These are phyloP conservation scores for Ophiostoma tasmaniense DNA, from an alignment of 2,329 filamentous ascomycete species.

Conservation along the genomic window DNA sequence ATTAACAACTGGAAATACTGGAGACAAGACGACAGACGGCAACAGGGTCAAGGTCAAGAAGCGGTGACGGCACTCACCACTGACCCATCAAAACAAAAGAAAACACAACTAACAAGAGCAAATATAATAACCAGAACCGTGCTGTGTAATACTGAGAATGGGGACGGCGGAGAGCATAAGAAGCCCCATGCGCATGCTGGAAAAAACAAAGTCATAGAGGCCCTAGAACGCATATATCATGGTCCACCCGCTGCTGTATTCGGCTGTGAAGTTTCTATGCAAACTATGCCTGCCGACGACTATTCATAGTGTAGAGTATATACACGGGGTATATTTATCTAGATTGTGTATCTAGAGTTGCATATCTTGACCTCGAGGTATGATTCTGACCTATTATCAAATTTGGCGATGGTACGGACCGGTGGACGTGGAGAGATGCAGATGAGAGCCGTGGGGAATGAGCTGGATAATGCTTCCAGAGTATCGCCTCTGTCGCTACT, in stretches of 20 bases:
- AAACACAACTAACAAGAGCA: neutral
- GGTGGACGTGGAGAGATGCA: neutral
- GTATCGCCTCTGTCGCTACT: neutral
- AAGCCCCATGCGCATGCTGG: neutral
- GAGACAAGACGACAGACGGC: neutral
- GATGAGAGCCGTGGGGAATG: neutral
- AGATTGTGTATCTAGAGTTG: neutral
- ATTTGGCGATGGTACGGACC: neutral
- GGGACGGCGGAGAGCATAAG: neutral
- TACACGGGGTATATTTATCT: neutral
- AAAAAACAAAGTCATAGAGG: neutral
- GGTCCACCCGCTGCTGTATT: neutral
- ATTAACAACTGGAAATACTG: neutral
- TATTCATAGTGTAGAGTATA: neutral
- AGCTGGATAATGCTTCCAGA: neutral
- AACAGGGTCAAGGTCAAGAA: neutral
- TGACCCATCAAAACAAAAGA: neutral
- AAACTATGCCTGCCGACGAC: neutral
- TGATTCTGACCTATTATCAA: neutral
- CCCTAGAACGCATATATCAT: neutral
- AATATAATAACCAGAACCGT: neutral
- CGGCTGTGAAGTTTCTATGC: neutral
- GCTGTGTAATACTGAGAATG: neutral
- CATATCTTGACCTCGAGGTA: neutral
- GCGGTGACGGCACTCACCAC: neutral